Percentiles rank a stretch among this genome's conserved stretches.
These are phyloP conservation scores for Synura sp. DNA, from an alignment of 352 stramenopile species.

Conservation along the genomic window DNA sequence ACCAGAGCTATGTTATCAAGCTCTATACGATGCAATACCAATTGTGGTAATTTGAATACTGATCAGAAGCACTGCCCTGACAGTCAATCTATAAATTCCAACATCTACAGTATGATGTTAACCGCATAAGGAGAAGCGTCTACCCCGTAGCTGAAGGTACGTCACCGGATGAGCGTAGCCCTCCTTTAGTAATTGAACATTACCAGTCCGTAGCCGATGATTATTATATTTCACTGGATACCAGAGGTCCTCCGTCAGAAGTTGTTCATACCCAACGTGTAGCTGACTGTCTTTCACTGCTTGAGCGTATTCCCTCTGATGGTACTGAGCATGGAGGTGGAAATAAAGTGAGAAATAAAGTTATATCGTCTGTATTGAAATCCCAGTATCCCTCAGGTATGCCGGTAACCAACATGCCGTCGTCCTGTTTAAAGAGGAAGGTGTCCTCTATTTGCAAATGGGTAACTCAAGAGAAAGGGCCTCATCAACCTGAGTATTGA, in stretches of 20 bases:
- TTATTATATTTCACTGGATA: conserved; percentile 35
- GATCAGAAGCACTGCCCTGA: conserved; percentile 37
- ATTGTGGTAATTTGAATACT: conserved; percentile 28
- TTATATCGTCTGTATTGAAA: conserved; percentile 22
- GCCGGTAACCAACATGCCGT: no score
- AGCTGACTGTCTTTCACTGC: conserved; percentile 36
- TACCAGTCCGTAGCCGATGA: conserved; percentile 29
- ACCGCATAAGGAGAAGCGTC: conserved; percentile 35
- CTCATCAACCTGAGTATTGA: no score
- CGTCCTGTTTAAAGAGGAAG: no score
- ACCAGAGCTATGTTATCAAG: no score
- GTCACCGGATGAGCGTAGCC: conserved; percentile 32
- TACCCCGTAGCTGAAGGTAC: conserved; percentile 39
- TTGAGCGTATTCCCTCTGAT: conserved; percentile 36
- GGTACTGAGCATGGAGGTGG: conserved; percentile 30
- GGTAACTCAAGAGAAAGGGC: no score
- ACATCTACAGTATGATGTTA: conserved; percentile 41
- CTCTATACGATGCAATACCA: no score
- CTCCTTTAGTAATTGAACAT: conserved; percentile 30
- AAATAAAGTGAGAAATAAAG: conserved; percentile 40
- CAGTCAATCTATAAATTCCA: conserved; percentile 35
- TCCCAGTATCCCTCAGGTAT: no score
- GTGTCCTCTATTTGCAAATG: no score
- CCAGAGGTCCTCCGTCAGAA: conserved; percentile 35
- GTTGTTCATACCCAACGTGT: conserved; percentile 36